Base-by-base conservation (phyloP, 352 stramenopile genomes). In the Pythium periplocum region DNA sequence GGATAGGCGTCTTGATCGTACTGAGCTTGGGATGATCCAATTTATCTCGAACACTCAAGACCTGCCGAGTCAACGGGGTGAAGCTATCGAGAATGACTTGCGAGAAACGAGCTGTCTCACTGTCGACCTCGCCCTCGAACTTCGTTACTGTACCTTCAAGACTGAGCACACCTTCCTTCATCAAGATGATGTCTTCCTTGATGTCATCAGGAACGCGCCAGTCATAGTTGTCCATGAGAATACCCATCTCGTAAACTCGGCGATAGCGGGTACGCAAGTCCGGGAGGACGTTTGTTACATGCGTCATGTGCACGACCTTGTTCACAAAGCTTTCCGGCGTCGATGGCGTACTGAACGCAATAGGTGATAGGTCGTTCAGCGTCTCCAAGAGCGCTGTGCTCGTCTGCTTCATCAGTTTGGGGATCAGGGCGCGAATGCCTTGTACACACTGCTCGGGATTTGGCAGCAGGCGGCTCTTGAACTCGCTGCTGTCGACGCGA, bases 181-280 rank as follows among this genome's bases (percentile, higher is more conserved):
- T 90, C 42, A 98, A 83, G 48, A 96, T 87, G 48, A 98, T 93
- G 52, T 96, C 75, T 49, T 96, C 91, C 50, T 96, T 95, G 57
- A 97, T 81, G 31, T 97, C 75, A 36, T 98, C 93, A 0, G 90
- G 86, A 2, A 98, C 73, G 11, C 79, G 71, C 93, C 93, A 98
- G 6, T 86, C 69, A 59, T 97, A 93, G 37, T 91, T 90, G 40
- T 96, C 85, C 88, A 98, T 97, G 42, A 98, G 69, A 7, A 87
- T 71, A 2, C 78, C 86, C 79, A 97, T 91, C 48, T 92, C 80
- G 37, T 87, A 87, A 42, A 96, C 75, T 6, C 90, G 83, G 12
- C 73, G 70, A 32, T 96, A 94, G 0, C 68, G 57, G 4, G 55
- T 66, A 39, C 92, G 78, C 32, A 97, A 62, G 4, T 91, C 71